Conservation (phyloP, 345 rosid genomes). For the Citrus trifoliata region DNA sequence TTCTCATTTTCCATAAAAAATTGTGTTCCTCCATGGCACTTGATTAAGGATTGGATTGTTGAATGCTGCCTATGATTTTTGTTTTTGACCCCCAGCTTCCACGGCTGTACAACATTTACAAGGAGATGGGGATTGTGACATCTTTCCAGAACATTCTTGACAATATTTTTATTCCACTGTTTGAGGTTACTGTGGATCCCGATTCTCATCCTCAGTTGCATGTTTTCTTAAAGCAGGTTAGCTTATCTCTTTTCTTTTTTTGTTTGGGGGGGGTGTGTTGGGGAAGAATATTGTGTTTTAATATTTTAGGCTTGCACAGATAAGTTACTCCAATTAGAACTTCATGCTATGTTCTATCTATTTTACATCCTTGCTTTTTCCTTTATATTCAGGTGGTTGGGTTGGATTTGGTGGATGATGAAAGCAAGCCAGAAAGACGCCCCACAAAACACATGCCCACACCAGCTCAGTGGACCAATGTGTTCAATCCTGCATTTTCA, state of each 20-base stretch:
- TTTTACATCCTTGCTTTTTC: background rate
- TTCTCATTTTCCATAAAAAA: background rate
- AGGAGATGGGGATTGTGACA: constrained; percentile 99
- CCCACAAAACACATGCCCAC: constrained; percentile 99
- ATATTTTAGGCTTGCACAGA: background rate
- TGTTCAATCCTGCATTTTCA: constrained; percentile 92
- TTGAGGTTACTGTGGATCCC: constrained; percentile 97
- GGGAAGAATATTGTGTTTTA: background rate
- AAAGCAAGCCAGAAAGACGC: constrained; percentile 99
- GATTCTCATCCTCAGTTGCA: constrained; percentile 99
- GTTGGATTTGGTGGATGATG: constrained; percentile 96
- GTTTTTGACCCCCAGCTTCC: constrained; percentile 62
- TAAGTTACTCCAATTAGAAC: background rate
- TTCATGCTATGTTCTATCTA: background rate
- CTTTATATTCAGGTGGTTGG: constrained; percentile 81
- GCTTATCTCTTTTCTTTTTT: background rate
- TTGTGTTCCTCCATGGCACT: background rate
- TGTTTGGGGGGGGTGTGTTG: too few species aligned
- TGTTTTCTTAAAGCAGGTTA: constrained; percentile 92
- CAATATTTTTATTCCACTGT: constrained; percentile 93
- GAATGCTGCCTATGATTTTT: constrained; percentile 2
- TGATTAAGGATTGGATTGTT: background rate
- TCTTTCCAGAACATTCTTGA: constrained; percentile 98
- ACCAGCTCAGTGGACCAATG: constrained; percentile 97
- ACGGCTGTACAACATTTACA: constrained; percentile 90